Percentiles rank a stretch among this genome's conserved stretches.
Evolutionary conservation across 139 green algal species (phyloP).

Genomic region (Tetradesmus obliquus): DNA sequence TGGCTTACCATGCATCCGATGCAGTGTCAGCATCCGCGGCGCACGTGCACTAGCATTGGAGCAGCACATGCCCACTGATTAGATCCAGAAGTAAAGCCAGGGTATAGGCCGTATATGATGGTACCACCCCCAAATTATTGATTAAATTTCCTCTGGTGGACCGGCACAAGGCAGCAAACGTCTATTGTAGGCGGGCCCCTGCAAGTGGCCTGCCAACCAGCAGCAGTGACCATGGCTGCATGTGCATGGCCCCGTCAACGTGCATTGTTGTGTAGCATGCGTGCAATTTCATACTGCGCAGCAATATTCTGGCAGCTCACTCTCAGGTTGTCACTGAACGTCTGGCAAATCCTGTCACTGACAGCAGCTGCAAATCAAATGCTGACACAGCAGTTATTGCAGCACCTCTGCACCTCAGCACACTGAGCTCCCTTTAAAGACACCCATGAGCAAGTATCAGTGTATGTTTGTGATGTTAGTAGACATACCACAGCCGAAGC

Average conservation of each 20-base stretch:
- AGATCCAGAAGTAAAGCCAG: too few relatives aligned
- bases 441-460: too few relatives aligned
- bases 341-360: not conserved
- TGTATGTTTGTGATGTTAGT: not conserved
- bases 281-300: not conserved
- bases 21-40: not conserved
- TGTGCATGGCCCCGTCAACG: not conserved
- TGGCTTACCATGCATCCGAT: too few relatives aligned
- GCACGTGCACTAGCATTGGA: not conserved
- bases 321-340: not conserved
- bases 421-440: too few relatives aligned
- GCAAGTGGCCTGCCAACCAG: too few relatives aligned
- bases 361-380: not conserved
- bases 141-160: too few relatives aligned
- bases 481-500: not conserved
- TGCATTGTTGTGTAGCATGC: not conserved
- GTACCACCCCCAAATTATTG: too few relatives aligned
- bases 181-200: too few relatives aligned
- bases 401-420: not conserved
- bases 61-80: too few relatives aligned
- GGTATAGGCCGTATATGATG: too few relatives aligned
- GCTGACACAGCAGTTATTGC: not conserved
- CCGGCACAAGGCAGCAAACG: too few relatives aligned
- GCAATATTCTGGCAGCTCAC: not conserved
- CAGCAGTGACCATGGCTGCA: not conserved